A percentile compares a stretch with the other conserved stretches of the same genome.
Evolutionary conservation across 108 stramenopile species (phyloP).

Genomic region (Poteriospumella lacustris): DNA sequence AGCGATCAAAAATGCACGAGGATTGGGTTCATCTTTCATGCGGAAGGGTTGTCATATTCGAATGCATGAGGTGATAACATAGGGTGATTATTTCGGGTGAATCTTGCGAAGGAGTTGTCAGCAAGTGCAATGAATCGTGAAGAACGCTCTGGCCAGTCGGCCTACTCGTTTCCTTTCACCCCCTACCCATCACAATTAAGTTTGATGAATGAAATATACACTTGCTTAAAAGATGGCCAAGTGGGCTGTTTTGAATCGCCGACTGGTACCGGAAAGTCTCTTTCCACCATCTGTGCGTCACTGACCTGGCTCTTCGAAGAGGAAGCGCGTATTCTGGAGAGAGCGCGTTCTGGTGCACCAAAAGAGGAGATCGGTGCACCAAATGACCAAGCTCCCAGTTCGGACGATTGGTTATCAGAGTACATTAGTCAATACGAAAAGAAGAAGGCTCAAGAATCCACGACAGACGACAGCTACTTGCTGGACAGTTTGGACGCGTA

Average conservation of each 20-base stretch:
- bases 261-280: slow-evolving; percentile 85
- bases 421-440: not conserved
- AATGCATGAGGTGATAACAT: too few relatives aligned
- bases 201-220: not conserved
- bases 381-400: not conserved
- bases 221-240: not conserved
- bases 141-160: too few relatives aligned
- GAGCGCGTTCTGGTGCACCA: not conserved
- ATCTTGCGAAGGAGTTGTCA: too few relatives aligned
- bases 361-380: not conserved
- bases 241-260: slow-evolving; percentile 65
- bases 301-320: slow-evolving; percentile 62
- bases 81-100: too few relatives aligned
- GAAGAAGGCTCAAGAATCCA: too few relatives aligned
- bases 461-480: too few relatives aligned
- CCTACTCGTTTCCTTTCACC: slow-evolving; percentile 11
- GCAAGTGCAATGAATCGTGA: too few relatives aligned
- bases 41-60: too few relatives aligned
- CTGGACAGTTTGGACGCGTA: too few relatives aligned
- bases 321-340: not conserved
- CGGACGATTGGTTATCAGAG: not conserved
- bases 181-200: not conserved
- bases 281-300: slow-evolving; percentile 71
- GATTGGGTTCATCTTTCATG: too few relatives aligned
- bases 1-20: too few relatives aligned